phyloP scores from a whole-genome alignment of 1,284 basidiomycete species.

The Leccinum griseonigrum region DNA sequence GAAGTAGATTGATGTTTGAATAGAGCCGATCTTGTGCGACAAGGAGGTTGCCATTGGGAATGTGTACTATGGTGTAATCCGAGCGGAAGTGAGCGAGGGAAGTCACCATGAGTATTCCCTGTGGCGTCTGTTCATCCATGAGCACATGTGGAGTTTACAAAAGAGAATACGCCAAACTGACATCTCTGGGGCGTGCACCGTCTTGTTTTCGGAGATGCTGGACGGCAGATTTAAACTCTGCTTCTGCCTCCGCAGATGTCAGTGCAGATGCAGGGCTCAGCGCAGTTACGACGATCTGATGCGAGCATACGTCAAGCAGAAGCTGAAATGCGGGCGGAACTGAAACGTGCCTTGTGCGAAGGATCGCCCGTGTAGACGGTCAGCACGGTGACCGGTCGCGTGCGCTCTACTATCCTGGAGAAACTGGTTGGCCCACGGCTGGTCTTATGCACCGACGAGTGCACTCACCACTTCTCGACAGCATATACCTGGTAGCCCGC shows the following conservation, averaged over 20 bases:
- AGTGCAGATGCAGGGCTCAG: conserved; percentile 46
- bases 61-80: conserved; percentile 76
- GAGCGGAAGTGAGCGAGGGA: conserved; percentile 81
- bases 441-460: background rate
- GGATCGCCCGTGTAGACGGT: conserved; percentile 73
- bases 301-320: conserved; percentile 16
- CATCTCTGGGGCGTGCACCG: conserved; percentile 67
- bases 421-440: conserved; percentile 9
- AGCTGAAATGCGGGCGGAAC: background rate
- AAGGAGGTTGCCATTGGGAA: conserved; percentile 67
- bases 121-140: conserved; percentile 46
- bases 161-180: conserved; percentile 20
- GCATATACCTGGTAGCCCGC: conserved; percentile 75
- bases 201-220: conserved; percentile 56
- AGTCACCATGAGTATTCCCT: conserved; percentile 74
- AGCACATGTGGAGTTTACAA: conserved; percentile 11
- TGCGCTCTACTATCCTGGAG: conserved; percentile 64
- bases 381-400: conserved; percentile 55
- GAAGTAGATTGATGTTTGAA: conserved; percentile 72
- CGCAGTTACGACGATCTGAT: conserved; percentile 58
- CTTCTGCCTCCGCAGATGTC: conserved; percentile 43
- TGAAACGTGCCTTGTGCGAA: conserved; percentile 51
- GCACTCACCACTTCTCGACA: conserved; percentile 74
- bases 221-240: conserved; percentile 60
- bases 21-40: conserved; percentile 63